phyloP scores from a whole-genome alignment of 2,329 filamentous ascomycete species.

The Tothia fuscella region DNA sequence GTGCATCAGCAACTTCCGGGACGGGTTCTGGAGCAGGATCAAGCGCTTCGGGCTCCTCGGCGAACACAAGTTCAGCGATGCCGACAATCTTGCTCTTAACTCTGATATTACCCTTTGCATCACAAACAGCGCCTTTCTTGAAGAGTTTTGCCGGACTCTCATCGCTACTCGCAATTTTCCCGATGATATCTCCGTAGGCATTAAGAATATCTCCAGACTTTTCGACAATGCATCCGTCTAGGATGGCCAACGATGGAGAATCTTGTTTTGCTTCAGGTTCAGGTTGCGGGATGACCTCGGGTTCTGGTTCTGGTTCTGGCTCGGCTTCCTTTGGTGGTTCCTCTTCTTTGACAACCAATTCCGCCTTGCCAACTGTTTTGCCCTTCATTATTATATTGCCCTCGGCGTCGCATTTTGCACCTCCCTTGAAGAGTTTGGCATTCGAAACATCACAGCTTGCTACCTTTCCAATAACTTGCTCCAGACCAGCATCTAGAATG shows the following conservation, averaged over 20 bases:
- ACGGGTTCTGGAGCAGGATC: slow-evolving; percentile 33
- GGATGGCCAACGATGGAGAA: too few relatives aligned
- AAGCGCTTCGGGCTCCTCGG: slow-evolving; percentile 43
- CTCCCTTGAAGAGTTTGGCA: slow-evolving; percentile 36
- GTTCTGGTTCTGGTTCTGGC: not conserved
- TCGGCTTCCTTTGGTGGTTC: not conserved
- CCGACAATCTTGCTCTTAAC: slow-evolving; percentile 40
- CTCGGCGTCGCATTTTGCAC: slow-evolving; percentile 37
- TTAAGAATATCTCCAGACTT: not conserved
- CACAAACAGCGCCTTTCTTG: slow-evolving; percentile 38
- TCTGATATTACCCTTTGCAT: slow-evolving; percentile 39
- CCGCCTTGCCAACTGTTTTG: slow-evolving; percentile 1
- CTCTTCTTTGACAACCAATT: not conserved
- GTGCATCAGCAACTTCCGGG: slow-evolving; percentile 22
- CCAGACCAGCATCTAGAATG: slow-evolving; percentile 36
- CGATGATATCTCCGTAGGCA: not conserved
- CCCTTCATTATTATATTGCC: slow-evolving; percentile 33
- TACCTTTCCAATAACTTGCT: slow-evolving; percentile 37
- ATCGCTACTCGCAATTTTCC: not conserved
- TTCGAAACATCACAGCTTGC: slow-evolving; percentile 34
- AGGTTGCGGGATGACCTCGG: too few relatives aligned
- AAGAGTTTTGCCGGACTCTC: slow-evolving; percentile 38
- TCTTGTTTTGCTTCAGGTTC: too few relatives aligned
- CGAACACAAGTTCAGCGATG: slow-evolving; percentile 31
- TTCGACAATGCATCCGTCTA: not conserved